Evolutionary conservation across 148 eudicot species (phyloP), one percentile per base, ranked within the genome.

Genomic region (Diospyros lotus): DNA sequence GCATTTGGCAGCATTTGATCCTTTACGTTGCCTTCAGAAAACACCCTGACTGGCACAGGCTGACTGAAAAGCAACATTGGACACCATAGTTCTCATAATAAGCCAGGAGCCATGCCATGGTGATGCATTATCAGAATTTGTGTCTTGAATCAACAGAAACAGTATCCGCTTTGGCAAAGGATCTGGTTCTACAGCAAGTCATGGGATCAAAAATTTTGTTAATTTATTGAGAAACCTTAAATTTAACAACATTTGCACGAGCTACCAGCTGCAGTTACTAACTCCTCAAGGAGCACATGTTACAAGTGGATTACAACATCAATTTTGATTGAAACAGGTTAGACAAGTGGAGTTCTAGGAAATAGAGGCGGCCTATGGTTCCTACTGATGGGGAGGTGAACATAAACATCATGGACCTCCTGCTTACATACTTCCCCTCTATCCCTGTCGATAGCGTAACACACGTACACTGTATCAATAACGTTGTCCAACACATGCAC

Each of bases 361-460:
- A 75, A 73, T 61, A 74, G 82, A 74, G 84, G 75, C n/a, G 86
- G 52, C 66, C 83, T 84, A 67, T 78, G 86, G 81, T 87, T 87
- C 83, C 97, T 82, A 77, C 85, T 92, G 58, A 90, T 88, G 2
- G 99, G 97, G 62, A 93, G 94, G 65, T 88, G 93, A 78, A 87
- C 98, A 73, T 89, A 93, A 71, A 93, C 94, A 69, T 93, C 89
- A 61, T 91, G 96, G 66, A 86, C 88, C 9, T 87, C 89, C 60
- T 86, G 80, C 78, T 87, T 91, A 63, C 82, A 77, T 66, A 89
- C 91, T 39, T 91, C 96, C 8, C 89, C 93, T 68, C 85, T 73
- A 82, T 91, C 96, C 68, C 85, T 79, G 79, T 95, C 99, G 44
- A 95, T 87, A 54, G 99, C 99, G 66, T 92, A 95, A 83, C 97